phyloP scores from a whole-genome alignment of 2,329 filamentous ascomycete species.

The Myriosclerotinia curreyana region DNA sequence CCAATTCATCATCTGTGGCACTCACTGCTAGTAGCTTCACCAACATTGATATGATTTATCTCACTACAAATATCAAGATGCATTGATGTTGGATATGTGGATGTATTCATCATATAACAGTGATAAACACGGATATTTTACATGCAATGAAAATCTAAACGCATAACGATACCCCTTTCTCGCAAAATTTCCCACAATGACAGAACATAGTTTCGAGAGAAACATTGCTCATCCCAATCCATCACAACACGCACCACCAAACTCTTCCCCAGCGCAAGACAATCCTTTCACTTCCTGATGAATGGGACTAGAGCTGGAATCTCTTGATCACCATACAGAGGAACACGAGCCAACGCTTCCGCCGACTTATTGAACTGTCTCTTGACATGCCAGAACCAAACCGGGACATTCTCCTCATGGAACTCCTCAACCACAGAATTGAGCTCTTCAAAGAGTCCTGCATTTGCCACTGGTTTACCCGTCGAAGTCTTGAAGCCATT shows the following conservation, averaged over 20 bases:
- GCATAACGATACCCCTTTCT: neutral
- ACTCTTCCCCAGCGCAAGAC: too few relatives aligned
- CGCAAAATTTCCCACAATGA: neutral
- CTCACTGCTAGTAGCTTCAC: neutral
- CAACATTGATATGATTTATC: neutral
- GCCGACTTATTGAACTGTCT: slow-evolving; percentile 17
- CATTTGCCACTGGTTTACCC: slow-evolving; percentile 26
- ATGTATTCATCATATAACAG: rapidly evolving
- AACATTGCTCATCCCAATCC: too few relatives aligned
- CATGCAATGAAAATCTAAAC: neutral
- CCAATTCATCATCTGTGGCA: neutral
- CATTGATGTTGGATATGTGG: neutral
- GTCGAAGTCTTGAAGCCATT: slow-evolving; percentile 36
- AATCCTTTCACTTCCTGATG: neutral
- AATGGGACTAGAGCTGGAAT: neutral
- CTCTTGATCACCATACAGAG: neutral
- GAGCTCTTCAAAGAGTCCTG: slow-evolving; percentile 17
- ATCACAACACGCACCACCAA: neutral
- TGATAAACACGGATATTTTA: rapidly evolving
- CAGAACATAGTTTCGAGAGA: too few relatives aligned
- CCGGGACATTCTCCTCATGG: slow-evolving; percentile 8
- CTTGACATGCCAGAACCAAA: slow-evolving; percentile 25
- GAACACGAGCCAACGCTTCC: slow-evolving; percentile 13
- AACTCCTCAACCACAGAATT: slow-evolving; percentile 10
- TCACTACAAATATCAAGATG: neutral